Evolutionary conservation across 2,329 filamentous ascomycete species (phyloP).

Genomic region (Scedosporium boydii): DNA sequence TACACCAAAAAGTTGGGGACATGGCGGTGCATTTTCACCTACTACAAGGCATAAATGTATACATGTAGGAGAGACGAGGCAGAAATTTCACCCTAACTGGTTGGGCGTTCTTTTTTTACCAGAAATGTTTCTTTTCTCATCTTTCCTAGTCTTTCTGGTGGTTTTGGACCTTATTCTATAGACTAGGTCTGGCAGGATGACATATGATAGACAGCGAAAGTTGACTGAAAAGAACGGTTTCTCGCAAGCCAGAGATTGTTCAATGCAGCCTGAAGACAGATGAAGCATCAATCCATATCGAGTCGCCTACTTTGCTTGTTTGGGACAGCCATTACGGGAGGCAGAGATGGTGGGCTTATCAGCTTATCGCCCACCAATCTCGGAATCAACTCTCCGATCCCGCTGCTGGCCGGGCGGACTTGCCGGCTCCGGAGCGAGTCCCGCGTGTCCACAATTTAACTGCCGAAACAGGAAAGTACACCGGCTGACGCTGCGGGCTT

Average conservation of each 20-base stretch:
- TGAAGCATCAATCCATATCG: too few relatives aligned
- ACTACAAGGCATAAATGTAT: background rate
- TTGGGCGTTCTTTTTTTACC: background rate
- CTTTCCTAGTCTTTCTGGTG: background rate
- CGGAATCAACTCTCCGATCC: too few relatives aligned
- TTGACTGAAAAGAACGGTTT: background rate
- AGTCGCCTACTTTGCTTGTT: too few relatives aligned
- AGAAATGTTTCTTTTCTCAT: background rate
- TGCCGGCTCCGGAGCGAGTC: background rate
- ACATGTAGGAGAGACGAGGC: background rate
- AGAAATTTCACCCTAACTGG: background rate
- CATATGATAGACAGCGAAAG: background rate
- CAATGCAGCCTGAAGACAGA: too few relatives aligned
- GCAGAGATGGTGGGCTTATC: too few relatives aligned
- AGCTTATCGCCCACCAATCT: too few relatives aligned
- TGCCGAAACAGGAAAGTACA: background rate
- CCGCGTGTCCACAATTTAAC: background rate
- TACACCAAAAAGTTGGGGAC: slow-evolving; percentile 2
- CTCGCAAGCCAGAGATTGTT: background rate
- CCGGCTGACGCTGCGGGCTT: background rate
- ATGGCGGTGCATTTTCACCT: background rate
- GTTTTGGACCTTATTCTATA: background rate
- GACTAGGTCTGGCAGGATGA: background rate
- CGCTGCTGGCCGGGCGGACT: background rate
- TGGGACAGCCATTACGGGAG: too few relatives aligned